phyloP scores from a whole-genome alignment of 2,329 filamentous ascomycete species.

The Colletotrichum chrysophilum region DNA sequence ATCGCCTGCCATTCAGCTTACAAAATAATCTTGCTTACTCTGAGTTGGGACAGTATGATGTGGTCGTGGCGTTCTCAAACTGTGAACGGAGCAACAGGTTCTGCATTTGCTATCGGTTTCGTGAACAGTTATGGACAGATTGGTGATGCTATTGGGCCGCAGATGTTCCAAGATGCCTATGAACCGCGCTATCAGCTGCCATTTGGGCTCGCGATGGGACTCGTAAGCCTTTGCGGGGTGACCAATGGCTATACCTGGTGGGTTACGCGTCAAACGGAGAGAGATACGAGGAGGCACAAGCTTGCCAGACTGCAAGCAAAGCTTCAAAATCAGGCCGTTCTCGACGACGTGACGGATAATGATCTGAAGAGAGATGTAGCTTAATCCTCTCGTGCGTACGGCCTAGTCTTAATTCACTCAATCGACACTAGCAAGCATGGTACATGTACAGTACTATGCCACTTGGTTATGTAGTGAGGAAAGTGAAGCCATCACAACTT shows the following conservation, averaged over 20 bases:
- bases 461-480: neutral
- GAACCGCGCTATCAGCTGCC: neutral
- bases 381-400: neutral
- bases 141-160: neutral
- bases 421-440: neutral
- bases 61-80: neutral
- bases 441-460: neutral
- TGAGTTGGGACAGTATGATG: neutral
- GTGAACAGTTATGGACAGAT: neutral
- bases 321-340: neutral
- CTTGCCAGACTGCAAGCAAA: neutral
- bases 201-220: neutral
- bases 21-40: rapidly evolving
- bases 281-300: neutral
- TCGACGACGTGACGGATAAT: neutral
- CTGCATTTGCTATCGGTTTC: neutral
- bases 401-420: neutral
- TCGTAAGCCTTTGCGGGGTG: neutral
- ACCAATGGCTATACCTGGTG: neutral
- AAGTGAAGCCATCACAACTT: neutral
- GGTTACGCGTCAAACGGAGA: neutral
- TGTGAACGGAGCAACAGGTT: neutral
- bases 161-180: neutral
- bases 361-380: neutral
- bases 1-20: rapidly evolving